Conservation (phyloP, 2,329 filamentous ascomycete genomes). For the Mycosphaerelloides madeirae region DNA sequence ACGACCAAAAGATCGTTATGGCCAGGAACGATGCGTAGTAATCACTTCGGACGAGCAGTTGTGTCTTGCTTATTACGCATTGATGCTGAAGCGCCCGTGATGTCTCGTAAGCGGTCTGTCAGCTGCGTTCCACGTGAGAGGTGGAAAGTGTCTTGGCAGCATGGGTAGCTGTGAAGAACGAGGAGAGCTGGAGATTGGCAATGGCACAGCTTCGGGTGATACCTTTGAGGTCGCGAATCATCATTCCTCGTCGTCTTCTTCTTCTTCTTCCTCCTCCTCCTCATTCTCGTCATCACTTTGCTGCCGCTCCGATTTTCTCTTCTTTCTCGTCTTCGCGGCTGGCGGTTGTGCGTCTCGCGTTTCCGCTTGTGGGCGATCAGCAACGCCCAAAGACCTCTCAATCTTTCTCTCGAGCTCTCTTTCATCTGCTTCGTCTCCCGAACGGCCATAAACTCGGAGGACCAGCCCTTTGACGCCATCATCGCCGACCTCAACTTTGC, state of each 20-base stretch:
- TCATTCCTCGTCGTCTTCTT: conserved; percentile 14
- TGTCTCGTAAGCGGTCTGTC: too few relatives aligned
- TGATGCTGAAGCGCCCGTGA: too few relatives aligned
- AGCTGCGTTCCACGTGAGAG: too few relatives aligned
- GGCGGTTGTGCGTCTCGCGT: background rate
- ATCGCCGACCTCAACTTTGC: conserved; percentile 78
- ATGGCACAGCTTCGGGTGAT: background rate
- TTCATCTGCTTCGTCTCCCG: conserved; percentile 24
- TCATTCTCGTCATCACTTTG: conserved; percentile 10
- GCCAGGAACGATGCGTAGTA: too few relatives aligned
- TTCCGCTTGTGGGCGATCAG: conserved; percentile 8
- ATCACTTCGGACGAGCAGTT: too few relatives aligned
- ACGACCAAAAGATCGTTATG: too few relatives aligned
- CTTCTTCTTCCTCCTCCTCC: conserved; percentile 13
- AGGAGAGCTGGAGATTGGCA: background rate
- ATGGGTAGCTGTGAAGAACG: background rate
- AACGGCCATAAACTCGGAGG: conserved; percentile 48
- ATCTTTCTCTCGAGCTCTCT: conserved; percentile 32
- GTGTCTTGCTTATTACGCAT: too few relatives aligned
- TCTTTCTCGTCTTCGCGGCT: conserved; percentile 5
- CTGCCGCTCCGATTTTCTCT: conserved; percentile 3
- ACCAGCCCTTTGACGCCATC: conserved; percentile 69
- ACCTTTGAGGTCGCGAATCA: background rate
- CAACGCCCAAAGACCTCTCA: conserved; percentile 30
- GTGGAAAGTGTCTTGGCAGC: background rate